Percentiles rank a stretch among this genome's conserved stretches.
Evolutionary conservation across 805 yeast species (phyloP).

Genomic region (Komagataella phaffii): DNA sequence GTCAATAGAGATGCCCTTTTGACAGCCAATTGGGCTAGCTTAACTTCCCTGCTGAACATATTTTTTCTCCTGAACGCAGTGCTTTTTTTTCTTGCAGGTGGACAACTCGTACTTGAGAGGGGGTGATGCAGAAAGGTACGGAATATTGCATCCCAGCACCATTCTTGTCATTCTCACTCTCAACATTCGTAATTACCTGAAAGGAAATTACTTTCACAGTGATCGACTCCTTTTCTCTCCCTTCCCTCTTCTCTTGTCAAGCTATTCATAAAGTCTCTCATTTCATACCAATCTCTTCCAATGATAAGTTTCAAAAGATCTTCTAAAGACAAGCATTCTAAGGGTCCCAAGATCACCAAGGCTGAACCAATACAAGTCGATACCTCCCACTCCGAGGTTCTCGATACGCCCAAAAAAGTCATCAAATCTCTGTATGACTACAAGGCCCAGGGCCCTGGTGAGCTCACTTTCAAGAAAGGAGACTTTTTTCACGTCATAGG

Average conservation of each 20-base stretch:
- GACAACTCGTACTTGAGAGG: not conserved
- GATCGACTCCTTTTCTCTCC: not conserved
- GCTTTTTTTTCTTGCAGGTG: no score
- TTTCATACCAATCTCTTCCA: not conserved
- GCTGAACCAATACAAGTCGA: not conserved
- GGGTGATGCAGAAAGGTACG: not conserved
- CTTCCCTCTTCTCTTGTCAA: not conserved
- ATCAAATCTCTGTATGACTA: slow-evolving; percentile 75
- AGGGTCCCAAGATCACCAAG: slow-evolving; percentile 5
- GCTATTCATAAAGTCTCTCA: not conserved
- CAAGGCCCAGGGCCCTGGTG: slow-evolving; percentile 68
- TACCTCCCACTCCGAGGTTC: slow-evolving; percentile 3
- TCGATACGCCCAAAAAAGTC: slow-evolving; percentile 50
- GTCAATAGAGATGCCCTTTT: slow-evolving; percentile 76
- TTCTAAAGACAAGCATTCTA: slow-evolving; percentile 16
- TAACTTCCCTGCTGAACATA: slow-evolving; percentile 40
- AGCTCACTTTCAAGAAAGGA: slow-evolving; percentile 64
- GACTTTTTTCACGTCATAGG: slow-evolving; percentile 74
- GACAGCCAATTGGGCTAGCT: slow-evolving; percentile 81
- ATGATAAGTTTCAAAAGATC: slow-evolving; percentile 13
- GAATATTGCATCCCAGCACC: not conserved
- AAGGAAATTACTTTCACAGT: not conserved
- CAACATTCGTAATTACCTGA: not conserved
- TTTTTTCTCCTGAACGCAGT: not conserved
- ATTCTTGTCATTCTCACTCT: not conserved